These are phyloP conservation scores for Solanum corneliomulleri DNA, from an alignment of 257 asterid species.

Conservation along the genomic window DNA sequence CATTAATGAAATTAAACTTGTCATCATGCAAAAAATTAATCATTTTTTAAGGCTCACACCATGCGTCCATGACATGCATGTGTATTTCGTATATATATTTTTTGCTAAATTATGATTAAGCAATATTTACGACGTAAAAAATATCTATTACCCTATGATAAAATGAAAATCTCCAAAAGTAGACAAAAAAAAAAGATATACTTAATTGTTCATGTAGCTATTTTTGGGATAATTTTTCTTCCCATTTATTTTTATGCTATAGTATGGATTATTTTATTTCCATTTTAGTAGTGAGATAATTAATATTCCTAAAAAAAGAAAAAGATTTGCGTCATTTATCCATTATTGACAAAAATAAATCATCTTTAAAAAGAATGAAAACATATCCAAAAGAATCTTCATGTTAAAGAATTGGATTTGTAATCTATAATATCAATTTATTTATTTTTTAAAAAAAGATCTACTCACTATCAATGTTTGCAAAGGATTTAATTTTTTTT, in stretches of 20 bases:
- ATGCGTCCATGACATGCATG: neutral
- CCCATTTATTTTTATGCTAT: neutral
- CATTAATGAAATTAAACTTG: neutral
- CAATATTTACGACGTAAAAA: neutral
- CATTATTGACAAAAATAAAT: neutral
- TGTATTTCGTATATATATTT: neutral
- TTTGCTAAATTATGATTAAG: neutral
- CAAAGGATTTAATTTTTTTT: neutral
- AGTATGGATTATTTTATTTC: neutral
- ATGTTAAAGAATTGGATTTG: neutral
- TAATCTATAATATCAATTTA: neutral
- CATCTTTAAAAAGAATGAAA: neutral
- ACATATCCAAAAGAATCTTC: neutral
- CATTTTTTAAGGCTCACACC: neutral
- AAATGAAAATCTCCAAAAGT: neutral
- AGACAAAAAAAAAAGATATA: neutral
- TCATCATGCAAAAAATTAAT: neutral
- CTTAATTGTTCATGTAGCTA: neutral
- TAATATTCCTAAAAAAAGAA: neutral
- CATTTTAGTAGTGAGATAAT: neutral
- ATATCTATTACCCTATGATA: neutral
- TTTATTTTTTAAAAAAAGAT: neutral
- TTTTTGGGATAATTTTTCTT: neutral
- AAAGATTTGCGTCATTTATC: neutral
- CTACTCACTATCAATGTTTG: neutral